A percentile compares a stretch with the other conserved stretches of the same genome.
phyloP scores from a whole-genome alignment of 2,329 filamentous ascomycete genomes.

The Harringtonia aguacate region DNA sequence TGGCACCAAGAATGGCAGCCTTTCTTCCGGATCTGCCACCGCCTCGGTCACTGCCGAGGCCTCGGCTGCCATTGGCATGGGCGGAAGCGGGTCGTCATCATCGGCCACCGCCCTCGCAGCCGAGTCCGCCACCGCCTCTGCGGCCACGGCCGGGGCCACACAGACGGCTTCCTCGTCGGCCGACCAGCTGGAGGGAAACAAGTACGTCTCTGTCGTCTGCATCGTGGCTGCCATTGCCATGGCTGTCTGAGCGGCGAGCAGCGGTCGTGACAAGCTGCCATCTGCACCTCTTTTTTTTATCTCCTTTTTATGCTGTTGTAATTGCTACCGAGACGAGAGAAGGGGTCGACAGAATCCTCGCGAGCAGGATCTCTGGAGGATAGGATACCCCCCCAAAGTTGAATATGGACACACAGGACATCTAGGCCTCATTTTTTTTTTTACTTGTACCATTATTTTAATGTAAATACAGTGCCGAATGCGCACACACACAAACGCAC shows the following conservation, averaged over 20 bases:
- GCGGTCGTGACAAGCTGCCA: background rate
- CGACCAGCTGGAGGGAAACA: slow-evolving; percentile 13
- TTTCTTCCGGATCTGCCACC: too few relatives aligned
- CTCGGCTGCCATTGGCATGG: too few relatives aligned
- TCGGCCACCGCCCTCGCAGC: slow-evolving; percentile 2
- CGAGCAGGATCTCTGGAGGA: too few relatives aligned
- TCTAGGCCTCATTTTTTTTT: background rate
- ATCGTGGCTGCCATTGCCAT: slow-evolving; percentile 15
- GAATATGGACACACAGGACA: too few relatives aligned
- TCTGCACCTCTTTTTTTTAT: too few relatives aligned
- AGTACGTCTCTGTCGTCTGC: slow-evolving; percentile 12
- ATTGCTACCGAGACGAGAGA: background rate
- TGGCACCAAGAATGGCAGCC: too few relatives aligned
- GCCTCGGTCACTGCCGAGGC: too few relatives aligned
- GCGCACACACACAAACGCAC: background rate
- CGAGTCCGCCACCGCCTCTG: too few relatives aligned
- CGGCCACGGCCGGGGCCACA: slow-evolving; percentile 18
- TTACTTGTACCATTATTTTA: background rate
- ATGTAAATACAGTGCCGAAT: background rate
- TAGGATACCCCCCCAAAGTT: background rate
- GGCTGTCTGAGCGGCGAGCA: slow-evolving; percentile 9
- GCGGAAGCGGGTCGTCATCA: background rate
- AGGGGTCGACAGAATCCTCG: background rate
- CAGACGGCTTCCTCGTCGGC: slow-evolving; percentile 16
- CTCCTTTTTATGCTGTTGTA: too few relatives aligned